Conservation (phyloP, 805 yeast species). For the Cyberlindnera subsufficiens region DNA sequence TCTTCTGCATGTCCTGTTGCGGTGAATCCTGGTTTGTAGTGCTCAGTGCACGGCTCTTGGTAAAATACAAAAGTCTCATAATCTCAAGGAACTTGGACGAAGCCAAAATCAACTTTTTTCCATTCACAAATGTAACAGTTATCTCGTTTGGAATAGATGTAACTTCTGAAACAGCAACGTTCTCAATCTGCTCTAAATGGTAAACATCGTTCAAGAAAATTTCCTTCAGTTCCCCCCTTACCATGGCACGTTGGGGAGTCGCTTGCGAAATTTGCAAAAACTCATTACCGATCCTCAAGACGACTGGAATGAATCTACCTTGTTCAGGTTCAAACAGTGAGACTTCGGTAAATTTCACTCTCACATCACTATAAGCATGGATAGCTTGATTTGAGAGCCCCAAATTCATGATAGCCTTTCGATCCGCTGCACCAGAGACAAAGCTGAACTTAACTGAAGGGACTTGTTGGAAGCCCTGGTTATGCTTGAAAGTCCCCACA, state of each 20-base stretch:
- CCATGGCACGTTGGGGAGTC: slow-evolving; percentile 35
- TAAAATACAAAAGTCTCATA: slow-evolving; percentile 62
- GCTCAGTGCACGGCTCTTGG: slow-evolving; percentile 48
- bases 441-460: slow-evolving; percentile 28
- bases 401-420: slow-evolving; percentile 34
- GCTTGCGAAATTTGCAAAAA: slow-evolving; percentile 51
- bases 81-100: slow-evolving; percentile 55
- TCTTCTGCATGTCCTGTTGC: slow-evolving; percentile 17
- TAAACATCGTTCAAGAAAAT: slow-evolving; percentile 38
- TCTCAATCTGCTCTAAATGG: slow-evolving; percentile 33
- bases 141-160: slow-evolving; percentile 48
- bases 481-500: slow-evolving; percentile 20
- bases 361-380: slow-evolving; percentile 39
- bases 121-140: slow-evolving; percentile 34
- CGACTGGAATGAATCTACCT: slow-evolving; percentile 52
- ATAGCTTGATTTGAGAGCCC: slow-evolving; percentile 39
- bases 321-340: slow-evolving; percentile 42
- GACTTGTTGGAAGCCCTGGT: slow-evolving; percentile 9
- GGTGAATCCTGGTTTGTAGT: slow-evolving; percentile 5
- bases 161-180: slow-evolving; percentile 33
- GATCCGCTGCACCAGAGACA: slow-evolving; percentile 41
- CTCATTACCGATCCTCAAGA: slow-evolving; percentile 63
- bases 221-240: slow-evolving; percentile 29
- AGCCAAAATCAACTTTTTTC: slow-evolving; percentile 33
- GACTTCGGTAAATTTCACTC: slow-evolving; percentile 48